Evolutionary conservation across 2,329 filamentous ascomycete genomes (phyloP), one percentile per base, ranked within the genome.

Genomic region (Sporothrix curviconia): DNA sequence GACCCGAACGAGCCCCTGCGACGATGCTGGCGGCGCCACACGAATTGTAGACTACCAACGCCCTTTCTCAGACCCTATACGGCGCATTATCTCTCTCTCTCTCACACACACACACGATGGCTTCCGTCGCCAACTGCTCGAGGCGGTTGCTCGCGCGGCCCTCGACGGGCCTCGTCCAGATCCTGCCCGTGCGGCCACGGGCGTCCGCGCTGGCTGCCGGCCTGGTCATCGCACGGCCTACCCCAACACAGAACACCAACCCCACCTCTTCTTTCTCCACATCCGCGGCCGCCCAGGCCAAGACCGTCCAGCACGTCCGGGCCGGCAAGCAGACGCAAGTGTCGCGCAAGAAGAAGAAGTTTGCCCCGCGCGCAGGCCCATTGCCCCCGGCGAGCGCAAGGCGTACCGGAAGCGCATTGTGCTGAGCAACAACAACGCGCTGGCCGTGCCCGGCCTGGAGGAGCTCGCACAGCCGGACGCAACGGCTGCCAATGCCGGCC

Each of bases 401-500:
- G 89, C 89, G 28, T 78, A 89, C 69, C 85, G 91, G 63, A 96
- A 95, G 77, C 85, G 89, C 64, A 89, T 99, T 66, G 85, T 95
- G 59, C 83, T 99, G 60, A 92, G 87, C 77, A 99, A 97, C 75
- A 88, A 89, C 71, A 97, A 96, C 74, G 94, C 94, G 51, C 76
- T 96, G 37, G 83, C 86, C 59, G 87, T 97, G 7, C 69, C 77
- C 24, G 87, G 83, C 11, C 77, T 95, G 64, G 73, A 78, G 59
- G 79, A 86, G 50, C 68, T 95, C 56, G 78, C 73, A n/a, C n/a
- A 12, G 68, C 72, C 9, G 75, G 79, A 61, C 49, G 12, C 17
- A 40, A 14, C 40, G 22, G 25, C 14, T 5, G 17, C 30, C 12
- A 32, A 12, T 30, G 71, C 74, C 30, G 90, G 88, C 36, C 80